These are phyloP conservation scores for Arthrobotrys iridis DNA, from an alignment of 2,329 filamentous ascomycete genomes.

Conservation along the genomic window DNA sequence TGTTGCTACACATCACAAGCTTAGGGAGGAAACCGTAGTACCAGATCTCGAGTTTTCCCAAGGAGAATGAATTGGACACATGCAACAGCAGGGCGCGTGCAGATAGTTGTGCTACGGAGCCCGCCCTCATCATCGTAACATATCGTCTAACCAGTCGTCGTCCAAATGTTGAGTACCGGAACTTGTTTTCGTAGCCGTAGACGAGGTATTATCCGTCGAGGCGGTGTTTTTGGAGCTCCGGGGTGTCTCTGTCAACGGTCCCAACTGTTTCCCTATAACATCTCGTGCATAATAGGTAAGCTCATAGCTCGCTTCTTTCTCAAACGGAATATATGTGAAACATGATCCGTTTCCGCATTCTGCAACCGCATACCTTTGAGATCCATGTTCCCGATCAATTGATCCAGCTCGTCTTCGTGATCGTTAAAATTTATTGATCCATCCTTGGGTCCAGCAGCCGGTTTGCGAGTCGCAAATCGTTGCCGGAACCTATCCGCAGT, in stretches of 20 bases:
- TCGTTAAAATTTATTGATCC: slow-evolving; percentile 43
- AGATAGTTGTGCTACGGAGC: slow-evolving; percentile 21
- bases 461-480: slow-evolving; percentile 56
- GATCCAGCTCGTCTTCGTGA: slow-evolving; percentile 57
- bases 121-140: slow-evolving; percentile 56
- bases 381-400: slow-evolving; percentile 57
- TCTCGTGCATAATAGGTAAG: slow-evolving; percentile 51
- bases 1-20: slow-evolving; percentile 33
- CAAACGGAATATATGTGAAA: slow-evolving; percentile 53
- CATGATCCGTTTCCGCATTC: slow-evolving; percentile 48
- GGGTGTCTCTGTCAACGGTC: slow-evolving; percentile 34
- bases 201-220: slow-evolving; percentile 18
- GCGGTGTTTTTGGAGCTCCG: slow-evolving; percentile 33
- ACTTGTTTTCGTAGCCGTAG: slow-evolving; percentile 28
- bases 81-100: slow-evolving; percentile 13
- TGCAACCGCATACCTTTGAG: slow-evolving; percentile 55
- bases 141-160: slow-evolving; percentile 58
- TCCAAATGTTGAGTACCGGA: slow-evolving; percentile 53
- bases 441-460: slow-evolving; percentile 33
- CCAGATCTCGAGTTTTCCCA: slow-evolving; percentile 33
- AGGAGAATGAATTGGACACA: slow-evolving; percentile 19
- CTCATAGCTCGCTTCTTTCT: slow-evolving; percentile 39
- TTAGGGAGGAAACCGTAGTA: slow-evolving; percentile 39
- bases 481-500: slow-evolving; percentile 58
- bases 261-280: slow-evolving; percentile 42